Evolutionary conservation across 441 rosid genomes (phyloP).

Genomic region (Bruguiera hainesii): DNA sequence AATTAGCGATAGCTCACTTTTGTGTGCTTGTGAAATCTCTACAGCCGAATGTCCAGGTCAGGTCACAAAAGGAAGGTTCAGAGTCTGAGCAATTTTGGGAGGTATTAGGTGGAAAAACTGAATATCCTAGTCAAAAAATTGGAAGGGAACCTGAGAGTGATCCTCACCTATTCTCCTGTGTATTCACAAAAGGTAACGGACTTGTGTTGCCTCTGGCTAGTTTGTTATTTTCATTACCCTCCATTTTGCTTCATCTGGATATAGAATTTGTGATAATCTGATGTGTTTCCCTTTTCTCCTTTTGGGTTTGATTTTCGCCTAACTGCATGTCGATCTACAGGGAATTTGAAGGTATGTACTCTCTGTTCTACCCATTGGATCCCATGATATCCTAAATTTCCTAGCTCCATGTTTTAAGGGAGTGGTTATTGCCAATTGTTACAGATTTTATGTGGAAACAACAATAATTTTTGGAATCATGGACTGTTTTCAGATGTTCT

Average conservation of each 20-base stretch:
- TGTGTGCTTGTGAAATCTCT: conserved; percentile 22
- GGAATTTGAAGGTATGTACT: conserved; percentile 64
- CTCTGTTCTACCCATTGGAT: conserved; percentile 9
- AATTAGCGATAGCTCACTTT: not conserved
- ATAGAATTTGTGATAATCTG: conserved; percentile 11
- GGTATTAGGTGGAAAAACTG: conserved; percentile 79
- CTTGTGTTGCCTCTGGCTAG: conserved; percentile 2
- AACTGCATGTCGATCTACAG: conserved; percentile 43
- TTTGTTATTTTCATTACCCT: conserved; percentile 15
- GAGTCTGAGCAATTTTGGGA: conserved; percentile 96
- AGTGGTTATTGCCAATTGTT: not conserved
- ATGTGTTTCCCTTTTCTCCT: conserved; percentile 19
- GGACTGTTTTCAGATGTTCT: not conserved
- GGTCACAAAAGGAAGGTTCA: conserved; percentile 88
- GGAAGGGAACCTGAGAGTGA: conserved; percentile 74
- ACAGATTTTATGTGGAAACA: too few relatives aligned
- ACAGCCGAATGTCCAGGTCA: conserved; percentile 82
- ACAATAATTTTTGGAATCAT: conserved; percentile 6
- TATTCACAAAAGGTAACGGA: conserved; percentile 54
- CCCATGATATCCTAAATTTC: conserved; percentile 1
- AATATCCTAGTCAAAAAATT: conserved; percentile 76
- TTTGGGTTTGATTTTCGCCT: conserved; percentile 25
- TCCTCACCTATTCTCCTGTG: conserved; percentile 82
- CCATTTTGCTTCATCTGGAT: not conserved
- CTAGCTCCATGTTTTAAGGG: conserved; percentile 13